phyloP scores from a whole-genome alignment of 805 yeast genomes.

The Yarrowia keelungensis region DNA sequence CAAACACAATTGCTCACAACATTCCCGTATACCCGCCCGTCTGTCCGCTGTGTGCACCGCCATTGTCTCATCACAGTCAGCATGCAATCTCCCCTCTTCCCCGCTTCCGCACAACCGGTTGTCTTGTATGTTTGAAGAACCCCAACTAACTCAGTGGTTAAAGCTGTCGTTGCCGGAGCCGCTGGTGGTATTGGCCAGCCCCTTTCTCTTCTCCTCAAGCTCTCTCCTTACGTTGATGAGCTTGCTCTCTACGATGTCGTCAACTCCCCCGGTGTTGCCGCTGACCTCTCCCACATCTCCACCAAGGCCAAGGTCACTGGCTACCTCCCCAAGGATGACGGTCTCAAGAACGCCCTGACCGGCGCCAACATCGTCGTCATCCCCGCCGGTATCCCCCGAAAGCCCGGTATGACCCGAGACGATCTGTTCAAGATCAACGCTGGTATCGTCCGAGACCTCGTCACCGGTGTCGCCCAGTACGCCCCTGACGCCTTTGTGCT shows the following conservation, averaged over 20 bases:
- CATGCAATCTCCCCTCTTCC: neutral
- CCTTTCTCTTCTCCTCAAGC: constrained; percentile 78
- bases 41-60: too few species aligned
- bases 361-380: constrained; percentile 81
- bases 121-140: neutral
- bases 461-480: constrained; percentile 79
- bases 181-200: constrained; percentile 98
- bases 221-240: constrained; percentile 86
- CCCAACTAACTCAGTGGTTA: constrained; percentile 48
- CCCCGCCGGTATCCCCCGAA: constrained; percentile 98
- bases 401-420: constrained; percentile 99
- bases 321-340: constrained; percentile 77
- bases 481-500: constrained; percentile 84
- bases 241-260: constrained; percentile 86
- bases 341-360: constrained; percentile 69
- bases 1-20: neutral
- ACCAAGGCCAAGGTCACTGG: constrained; percentile 90
- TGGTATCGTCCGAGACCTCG: constrained; percentile 90
- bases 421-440: constrained; percentile 97
- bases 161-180: constrained; percentile 90
- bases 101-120: constrained; percentile 5
- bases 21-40: too few species aligned
- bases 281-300: constrained; percentile 93
- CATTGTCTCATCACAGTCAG: too few species aligned
- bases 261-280: constrained; percentile 96